Evolutionary conservation across 345 rosid genomes (phyloP).

Genomic region (Arabis hirsuta): DNA sequence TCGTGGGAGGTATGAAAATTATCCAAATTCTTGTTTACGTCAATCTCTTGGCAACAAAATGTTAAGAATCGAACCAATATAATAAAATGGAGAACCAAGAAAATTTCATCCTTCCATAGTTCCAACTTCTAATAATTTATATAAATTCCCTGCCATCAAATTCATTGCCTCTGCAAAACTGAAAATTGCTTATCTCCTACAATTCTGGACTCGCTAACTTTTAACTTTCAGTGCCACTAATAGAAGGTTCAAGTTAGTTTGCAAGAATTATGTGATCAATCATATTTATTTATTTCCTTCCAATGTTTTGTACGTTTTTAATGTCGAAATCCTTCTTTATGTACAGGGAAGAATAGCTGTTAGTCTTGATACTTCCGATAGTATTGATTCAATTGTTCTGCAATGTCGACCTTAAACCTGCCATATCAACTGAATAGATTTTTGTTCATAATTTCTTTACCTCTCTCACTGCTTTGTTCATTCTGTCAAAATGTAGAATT

Average conservation of each 20-base stretch:
- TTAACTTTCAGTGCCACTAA: too few species aligned
- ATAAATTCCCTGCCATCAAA: constrained; percentile 2
- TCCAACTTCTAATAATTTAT: not conserved
- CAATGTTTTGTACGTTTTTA: too few species aligned
- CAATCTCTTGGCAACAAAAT: too few species aligned
- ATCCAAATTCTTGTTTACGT: constrained; percentile 8
- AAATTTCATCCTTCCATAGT: not conserved
- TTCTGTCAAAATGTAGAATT: not conserved
- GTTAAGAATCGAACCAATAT: not conserved
- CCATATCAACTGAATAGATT: not conserved
- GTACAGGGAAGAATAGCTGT: too few species aligned
- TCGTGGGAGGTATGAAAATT: constrained; percentile 81
- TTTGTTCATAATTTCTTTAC: not conserved
- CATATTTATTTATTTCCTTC: too few species aligned
- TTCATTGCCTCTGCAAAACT: not conserved
- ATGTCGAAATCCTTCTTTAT: too few species aligned
- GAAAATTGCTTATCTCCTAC: not conserved
- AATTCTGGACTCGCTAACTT: too few species aligned
- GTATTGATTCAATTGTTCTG: not conserved
- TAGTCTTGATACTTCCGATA: too few species aligned
- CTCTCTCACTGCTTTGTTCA: not conserved
- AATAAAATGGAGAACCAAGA: not conserved
- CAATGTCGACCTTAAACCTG: not conserved
- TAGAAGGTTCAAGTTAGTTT: too few species aligned
- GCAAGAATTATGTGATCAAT: too few species aligned